Evolutionary conservation across 2,329 filamentous ascomycete species (phyloP).

Genomic region (Penicillium olsonii): DNA sequence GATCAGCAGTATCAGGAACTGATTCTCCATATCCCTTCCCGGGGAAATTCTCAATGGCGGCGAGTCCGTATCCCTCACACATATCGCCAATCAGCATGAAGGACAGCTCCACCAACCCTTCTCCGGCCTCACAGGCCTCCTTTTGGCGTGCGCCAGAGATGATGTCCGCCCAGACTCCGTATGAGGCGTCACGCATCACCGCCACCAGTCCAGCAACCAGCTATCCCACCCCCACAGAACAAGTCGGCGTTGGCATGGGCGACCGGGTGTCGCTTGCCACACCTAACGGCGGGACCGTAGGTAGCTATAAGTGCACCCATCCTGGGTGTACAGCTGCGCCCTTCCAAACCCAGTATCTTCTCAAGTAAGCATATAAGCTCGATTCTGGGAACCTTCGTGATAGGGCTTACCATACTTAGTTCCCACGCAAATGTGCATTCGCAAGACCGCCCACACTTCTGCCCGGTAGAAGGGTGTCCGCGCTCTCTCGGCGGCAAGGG

Average conservation of each 20-base stretch:
- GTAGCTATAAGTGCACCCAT: constrained; percentile 55
- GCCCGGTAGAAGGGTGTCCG: constrained; percentile 59
- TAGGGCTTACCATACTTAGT: constrained; percentile 24
- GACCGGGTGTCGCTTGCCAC: constrained; percentile 26
- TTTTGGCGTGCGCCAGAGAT: constrained; percentile 33
- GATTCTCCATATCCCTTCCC: constrained; percentile 34
- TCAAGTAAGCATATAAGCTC: constrained; percentile 56
- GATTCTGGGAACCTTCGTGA: background rate
- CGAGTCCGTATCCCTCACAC: constrained; percentile 37
- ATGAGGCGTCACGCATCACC: constrained; percentile 32
- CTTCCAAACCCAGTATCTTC: constrained; percentile 66
- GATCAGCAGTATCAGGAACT: constrained; percentile 28
- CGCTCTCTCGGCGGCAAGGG: constrained; percentile 64
- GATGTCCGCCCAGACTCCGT: constrained; percentile 29
- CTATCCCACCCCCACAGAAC: constrained; percentile 46
- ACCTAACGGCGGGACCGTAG: constrained; percentile 30
- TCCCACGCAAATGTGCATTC: constrained; percentile 64
- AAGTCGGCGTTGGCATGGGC: constrained; percentile 19
- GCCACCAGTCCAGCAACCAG: constrained; percentile 37
- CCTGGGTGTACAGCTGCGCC: constrained; percentile 59
- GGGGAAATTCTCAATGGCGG: constrained; percentile 32
- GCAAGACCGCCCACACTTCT: constrained; percentile 64
- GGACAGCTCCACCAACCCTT: constrained; percentile 37
- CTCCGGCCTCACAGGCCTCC: constrained; percentile 33
- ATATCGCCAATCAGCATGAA: constrained; percentile 43